phyloP scores from a whole-genome alignment of 768 basidiomycete genomes.

The Xerocomus spinulosus region DNA sequence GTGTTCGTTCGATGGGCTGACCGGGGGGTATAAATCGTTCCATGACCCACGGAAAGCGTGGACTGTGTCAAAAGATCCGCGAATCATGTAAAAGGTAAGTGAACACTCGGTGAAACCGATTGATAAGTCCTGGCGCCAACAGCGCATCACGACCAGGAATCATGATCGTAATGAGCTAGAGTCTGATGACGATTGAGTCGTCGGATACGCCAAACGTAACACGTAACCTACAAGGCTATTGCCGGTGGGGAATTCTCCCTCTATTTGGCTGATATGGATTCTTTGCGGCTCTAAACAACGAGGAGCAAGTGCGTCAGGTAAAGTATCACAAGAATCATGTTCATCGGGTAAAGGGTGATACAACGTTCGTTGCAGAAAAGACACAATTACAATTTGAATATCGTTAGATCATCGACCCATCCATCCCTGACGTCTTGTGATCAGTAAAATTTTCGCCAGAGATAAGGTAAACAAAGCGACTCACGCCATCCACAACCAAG shows the following conservation, averaged over 20 bases:
- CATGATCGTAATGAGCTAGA: too few species aligned
- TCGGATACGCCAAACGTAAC: not conserved
- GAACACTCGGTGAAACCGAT: not conserved
- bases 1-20: not conserved
- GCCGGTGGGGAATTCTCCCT: not conserved
- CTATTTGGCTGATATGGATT: slow-evolving; percentile 9
- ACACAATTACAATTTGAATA: slow-evolving; percentile 1
- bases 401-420: slow-evolving; percentile 44
- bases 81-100: not conserved
- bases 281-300: slow-evolving; percentile 6
- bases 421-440: slow-evolving; percentile 45
- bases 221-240: not conserved
- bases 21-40: too few species aligned
- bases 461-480: slow-evolving; percentile 23
- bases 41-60: slow-evolving; percentile 3
- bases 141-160: not conserved
- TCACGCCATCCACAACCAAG: slow-evolving; percentile 63
- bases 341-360: slow-evolving; percentile 1
- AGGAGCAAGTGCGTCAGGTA: slow-evolving; percentile 18
- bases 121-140: not conserved
- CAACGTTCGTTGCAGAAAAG: slow-evolving; percentile 1
- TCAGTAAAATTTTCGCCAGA: not conserved
- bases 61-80: slow-evolving; percentile 3
- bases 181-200: not conserved
- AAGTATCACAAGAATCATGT: not conserved